A percentile compares a stretch with the other conserved stretches of the same genome.
Conservation (phyloP, 2,329 filamentous ascomycete species). For the Fusarium tuaranense region DNA sequence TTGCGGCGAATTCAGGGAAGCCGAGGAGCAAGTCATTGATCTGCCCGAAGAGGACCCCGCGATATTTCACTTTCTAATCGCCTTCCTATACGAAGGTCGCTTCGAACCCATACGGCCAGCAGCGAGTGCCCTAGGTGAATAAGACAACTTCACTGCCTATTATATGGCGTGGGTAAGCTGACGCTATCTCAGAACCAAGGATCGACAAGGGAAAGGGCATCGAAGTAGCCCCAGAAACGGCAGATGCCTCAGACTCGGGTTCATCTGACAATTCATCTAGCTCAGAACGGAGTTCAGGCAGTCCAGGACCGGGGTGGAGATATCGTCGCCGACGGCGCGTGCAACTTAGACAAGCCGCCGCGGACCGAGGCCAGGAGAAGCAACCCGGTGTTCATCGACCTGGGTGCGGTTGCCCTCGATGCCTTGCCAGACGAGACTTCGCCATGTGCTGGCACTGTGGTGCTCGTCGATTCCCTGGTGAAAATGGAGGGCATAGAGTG, state of each 20-base stretch:
- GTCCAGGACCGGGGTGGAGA: slow-evolving; percentile 27
- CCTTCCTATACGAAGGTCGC: slow-evolving; percentile 62
- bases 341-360: slow-evolving; percentile 8
- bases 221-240: slow-evolving; percentile 35
- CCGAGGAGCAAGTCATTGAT: slow-evolving; percentile 58
- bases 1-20: slow-evolving; percentile 60
- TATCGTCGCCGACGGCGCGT: slow-evolving; percentile 30
- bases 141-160: slow-evolving; percentile 1
- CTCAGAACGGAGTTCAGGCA: slow-evolving; percentile 31
- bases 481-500: not conserved
- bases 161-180: slow-evolving; percentile 6
- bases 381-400: slow-evolving; percentile 58
- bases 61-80: slow-evolving; percentile 63
- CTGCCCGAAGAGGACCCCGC: slow-evolving; percentile 64
- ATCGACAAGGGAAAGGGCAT: slow-evolving; percentile 58
- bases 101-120: slow-evolving; percentile 60
- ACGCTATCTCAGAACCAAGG: slow-evolving; percentile 30
- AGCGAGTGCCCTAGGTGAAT: slow-evolving; percentile 53
- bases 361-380: slow-evolving; percentile 50
- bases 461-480: slow-evolving; percentile 28
- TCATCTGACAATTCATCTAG: slow-evolving; percentile 42
- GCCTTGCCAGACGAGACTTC: slow-evolving; percentile 40
- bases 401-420: slow-evolving; percentile 58
- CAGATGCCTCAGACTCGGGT: slow-evolving; percentile 50
- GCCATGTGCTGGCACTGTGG: slow-evolving; percentile 42